These are phyloP conservation scores for Debaryomyces psychrophilus DNA, from an alignment of 1,139 yeast genomes.

Conservation along the genomic window DNA sequence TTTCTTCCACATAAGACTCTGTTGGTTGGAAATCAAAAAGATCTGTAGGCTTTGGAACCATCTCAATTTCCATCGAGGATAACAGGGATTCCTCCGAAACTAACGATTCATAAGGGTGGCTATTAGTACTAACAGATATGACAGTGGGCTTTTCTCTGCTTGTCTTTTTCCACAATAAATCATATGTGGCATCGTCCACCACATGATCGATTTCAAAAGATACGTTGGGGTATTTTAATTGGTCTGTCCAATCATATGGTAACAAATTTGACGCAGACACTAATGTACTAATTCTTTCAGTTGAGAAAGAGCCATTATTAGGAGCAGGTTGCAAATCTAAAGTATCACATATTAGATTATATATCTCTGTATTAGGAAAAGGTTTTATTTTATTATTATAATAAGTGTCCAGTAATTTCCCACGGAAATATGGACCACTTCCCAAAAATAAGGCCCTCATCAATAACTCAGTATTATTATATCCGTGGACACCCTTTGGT, in stretches of 20 bases:
- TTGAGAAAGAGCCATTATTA: conserved; percentile 56
- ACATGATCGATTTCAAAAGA: conserved; percentile 51
- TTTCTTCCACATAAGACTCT: conserved; percentile 14
- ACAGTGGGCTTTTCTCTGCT: conserved; percentile 18
- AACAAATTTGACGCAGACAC: conserved; percentile 35
- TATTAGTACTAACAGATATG: conserved; percentile 23
- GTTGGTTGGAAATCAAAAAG: conserved; percentile 17
- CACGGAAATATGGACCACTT: conserved; percentile 73
- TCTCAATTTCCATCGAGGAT: conserved; percentile 23
- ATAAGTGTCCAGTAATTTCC: conserved; percentile 24
- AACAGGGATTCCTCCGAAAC: conserved; percentile 29
- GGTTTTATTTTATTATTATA: conserved; percentile 52
- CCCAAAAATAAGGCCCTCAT: conserved; percentile 86
- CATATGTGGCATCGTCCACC: conserved; percentile 57
- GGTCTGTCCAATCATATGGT: conserved; percentile 59
- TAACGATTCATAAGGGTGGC: conserved; percentile 32
- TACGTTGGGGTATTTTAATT: conserved; percentile 58
- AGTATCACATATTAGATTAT: conserved; percentile 73
- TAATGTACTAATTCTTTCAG: conserved; percentile 18
- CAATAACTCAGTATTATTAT: conserved; percentile 70
- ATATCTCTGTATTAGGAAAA: conserved; percentile 72
- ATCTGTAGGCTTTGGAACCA: conserved; percentile 43
- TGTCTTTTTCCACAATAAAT: conserved; percentile 40
- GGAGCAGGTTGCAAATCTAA: conserved; percentile 58
- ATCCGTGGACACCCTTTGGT: conserved; percentile 85